Percentiles rank a stretch among this genome's conserved stretches.
phyloP scores from a whole-genome alignment of 306 rosid genomes.

The Amphicarpaea edgeworthii region DNA sequence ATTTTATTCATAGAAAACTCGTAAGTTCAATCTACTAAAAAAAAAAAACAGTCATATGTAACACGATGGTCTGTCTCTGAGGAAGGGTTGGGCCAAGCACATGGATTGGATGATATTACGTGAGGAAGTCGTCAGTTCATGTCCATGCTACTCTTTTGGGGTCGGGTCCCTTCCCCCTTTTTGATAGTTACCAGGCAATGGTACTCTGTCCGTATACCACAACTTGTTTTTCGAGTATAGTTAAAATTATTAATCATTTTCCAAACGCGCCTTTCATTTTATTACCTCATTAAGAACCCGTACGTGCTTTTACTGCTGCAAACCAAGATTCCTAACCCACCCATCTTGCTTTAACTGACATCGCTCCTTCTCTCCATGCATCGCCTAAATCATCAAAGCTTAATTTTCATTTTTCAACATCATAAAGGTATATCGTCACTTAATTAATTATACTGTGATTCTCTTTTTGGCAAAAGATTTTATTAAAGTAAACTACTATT shows the following conservation, averaged over 20 bases:
- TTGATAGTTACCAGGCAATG: slow-evolving; percentile 40
- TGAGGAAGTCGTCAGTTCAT: slow-evolving; percentile 44
- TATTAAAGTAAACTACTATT: neutral
- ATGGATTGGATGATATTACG: slow-evolving; percentile 52
- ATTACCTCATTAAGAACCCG: slow-evolving; percentile 34
- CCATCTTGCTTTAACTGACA: neutral
- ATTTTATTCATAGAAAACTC: too few species aligned
- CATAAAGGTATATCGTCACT: neutral
- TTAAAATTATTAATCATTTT: too few species aligned
- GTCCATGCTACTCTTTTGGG: slow-evolving; percentile 48
- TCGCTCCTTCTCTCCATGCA: slow-evolving; percentile 15
- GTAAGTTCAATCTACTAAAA: too few species aligned
- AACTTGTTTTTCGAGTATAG: slow-evolving; percentile 41
- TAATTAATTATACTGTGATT: neutral
- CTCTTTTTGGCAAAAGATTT: neutral
- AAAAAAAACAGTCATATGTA: too few species aligned
- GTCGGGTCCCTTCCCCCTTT: slow-evolving; percentile 41
- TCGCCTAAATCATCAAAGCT: neutral
- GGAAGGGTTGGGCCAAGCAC: slow-evolving; percentile 44
- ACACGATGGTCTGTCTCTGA: neutral
- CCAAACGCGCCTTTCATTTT: slow-evolving; percentile 41
- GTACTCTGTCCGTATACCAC: slow-evolving; percentile 26
- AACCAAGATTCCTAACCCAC: slow-evolving; percentile 46
- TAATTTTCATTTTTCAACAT: too few species aligned
- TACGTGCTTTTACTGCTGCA: slow-evolving; percentile 28